These are phyloP conservation scores for Trichosporon ovoides DNA, from an alignment of 1,284 basidiomycete species.

Conservation along the genomic window DNA sequence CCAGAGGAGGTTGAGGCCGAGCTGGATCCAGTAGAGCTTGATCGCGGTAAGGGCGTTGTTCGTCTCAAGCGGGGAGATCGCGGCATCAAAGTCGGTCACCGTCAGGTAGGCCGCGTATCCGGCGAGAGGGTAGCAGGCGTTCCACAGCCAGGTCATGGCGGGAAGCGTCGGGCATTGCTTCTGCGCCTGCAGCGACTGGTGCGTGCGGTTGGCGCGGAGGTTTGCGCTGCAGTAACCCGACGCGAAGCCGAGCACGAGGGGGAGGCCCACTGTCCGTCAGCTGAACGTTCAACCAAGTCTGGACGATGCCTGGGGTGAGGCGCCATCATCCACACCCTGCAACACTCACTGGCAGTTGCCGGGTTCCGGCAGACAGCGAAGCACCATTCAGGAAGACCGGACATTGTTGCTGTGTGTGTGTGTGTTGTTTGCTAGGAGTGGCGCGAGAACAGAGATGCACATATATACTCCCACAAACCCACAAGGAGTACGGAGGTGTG, in stretches of 20 bases:
- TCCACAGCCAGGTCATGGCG: slow-evolving; percentile 25
- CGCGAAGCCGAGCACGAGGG: slow-evolving; percentile 57
- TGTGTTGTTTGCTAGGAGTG: not conserved
- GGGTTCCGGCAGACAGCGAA: slow-evolving; percentile 59
- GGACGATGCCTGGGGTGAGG: not conserved
- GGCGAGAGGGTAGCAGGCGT: slow-evolving; percentile 54
- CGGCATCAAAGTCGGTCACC: slow-evolving; percentile 56
- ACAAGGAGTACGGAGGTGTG: not conserved
- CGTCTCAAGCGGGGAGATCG: slow-evolving; percentile 50
- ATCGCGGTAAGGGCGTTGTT: slow-evolving; percentile 56
- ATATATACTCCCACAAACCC: not conserved
- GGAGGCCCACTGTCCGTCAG: slow-evolving; percentile 53
- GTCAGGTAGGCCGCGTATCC: slow-evolving; percentile 68
- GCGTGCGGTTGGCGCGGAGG: slow-evolving; percentile 24
- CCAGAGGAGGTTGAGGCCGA: slow-evolving; percentile 65
- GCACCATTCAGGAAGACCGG: slow-evolving; percentile 51
- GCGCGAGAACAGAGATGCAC: not conserved
- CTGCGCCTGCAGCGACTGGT: slow-evolving; percentile 4
- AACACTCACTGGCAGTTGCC: slow-evolving; percentile 52
- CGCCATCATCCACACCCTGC: not conserved
- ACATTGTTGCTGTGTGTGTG: slow-evolving; percentile 30
- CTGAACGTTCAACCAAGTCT: too few species aligned
- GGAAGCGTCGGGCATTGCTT: slow-evolving; percentile 10
- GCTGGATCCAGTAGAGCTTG: slow-evolving; percentile 64
- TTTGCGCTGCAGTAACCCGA: slow-evolving; percentile 52